Percentiles rank a stretch among this genome's conserved stretches.
Conservation (phyloP, 2,329 filamentous ascomycete species). For the Reticulascus tulasneorum region DNA sequence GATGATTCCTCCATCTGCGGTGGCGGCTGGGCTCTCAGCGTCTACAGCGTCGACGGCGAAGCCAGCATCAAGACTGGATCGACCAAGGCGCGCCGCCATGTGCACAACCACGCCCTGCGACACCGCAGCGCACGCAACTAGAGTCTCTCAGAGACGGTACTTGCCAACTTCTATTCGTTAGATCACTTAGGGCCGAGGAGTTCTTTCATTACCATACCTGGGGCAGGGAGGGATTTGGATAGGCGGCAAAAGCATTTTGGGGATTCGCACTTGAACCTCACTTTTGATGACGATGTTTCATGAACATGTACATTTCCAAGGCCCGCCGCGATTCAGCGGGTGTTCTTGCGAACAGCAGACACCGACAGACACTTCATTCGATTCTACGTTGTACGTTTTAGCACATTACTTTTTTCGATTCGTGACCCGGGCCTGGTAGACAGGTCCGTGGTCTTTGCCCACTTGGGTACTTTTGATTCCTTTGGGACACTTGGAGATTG, state of each 20-base stretch:
- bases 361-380: too few relatives aligned
- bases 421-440: not conserved
- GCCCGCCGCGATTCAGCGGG: not conserved
- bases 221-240: constrained; percentile 3
- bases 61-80: constrained; percentile 20
- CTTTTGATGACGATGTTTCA: constrained; percentile 11
- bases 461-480: constrained; percentile 10
- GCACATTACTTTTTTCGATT: constrained; percentile 11
- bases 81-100: constrained; percentile 31
- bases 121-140: constrained; percentile 28
- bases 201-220: constrained; percentile 4
- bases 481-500: constrained; percentile 3
- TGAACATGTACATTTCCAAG: constrained; percentile 6
- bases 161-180: constrained; percentile 13
- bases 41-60: constrained; percentile 36
- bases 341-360: too few relatives aligned
- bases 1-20: constrained; percentile 46
- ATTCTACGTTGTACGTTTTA: constrained; percentile 1
- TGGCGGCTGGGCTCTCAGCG: constrained; percentile 40
- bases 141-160: constrained; percentile 1
- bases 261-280: not conserved
- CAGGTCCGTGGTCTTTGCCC: not conserved
- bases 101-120: constrained; percentile 30
- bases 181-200: constrained; percentile 12
- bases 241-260: not conserved